Evolutionary conservation across 306 rosid species (phyloP).

Genomic region (Erythrophleum fordii): DNA sequence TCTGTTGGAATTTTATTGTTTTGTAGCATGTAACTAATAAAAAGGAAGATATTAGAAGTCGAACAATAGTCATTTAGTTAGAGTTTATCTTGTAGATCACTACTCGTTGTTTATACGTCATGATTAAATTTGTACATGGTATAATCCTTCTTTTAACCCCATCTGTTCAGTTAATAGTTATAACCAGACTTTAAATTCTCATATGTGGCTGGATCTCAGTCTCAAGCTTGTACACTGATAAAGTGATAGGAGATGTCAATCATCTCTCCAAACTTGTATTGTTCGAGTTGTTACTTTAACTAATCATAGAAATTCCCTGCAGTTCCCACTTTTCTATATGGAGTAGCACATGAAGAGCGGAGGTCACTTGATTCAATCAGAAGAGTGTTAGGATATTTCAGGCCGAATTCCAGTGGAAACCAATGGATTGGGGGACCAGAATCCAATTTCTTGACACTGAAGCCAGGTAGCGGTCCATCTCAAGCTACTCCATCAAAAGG

Average conservation of each 20-base stretch:
- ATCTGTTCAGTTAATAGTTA: constrained; percentile 4
- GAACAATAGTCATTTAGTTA: neutral
- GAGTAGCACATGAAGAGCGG: constrained; percentile 75
- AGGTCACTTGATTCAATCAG: constrained; percentile 72
- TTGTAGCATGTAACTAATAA: too few relatives aligned
- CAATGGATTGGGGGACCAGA: constrained; percentile 71
- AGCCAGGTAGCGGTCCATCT: constrained; percentile 74
- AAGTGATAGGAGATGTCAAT: constrained; percentile 7
- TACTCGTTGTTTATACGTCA: neutral
- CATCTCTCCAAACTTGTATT: constrained; percentile 12
- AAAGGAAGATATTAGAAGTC: neutral
- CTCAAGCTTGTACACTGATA: neutral
- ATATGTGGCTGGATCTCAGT: constrained; percentile 1
- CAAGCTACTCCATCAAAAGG: constrained; percentile 61
- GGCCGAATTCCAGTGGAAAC: constrained; percentile 65
- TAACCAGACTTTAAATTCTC: neutral
- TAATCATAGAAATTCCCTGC: constrained; percentile 42
- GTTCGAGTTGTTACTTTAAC: constrained; percentile 21
- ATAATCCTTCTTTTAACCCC: neutral
- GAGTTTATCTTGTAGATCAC: neutral
- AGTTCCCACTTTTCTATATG: constrained; percentile 73
- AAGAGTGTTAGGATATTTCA: constrained; percentile 84
- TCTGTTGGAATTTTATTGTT: neutral
- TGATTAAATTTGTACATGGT: neutral
- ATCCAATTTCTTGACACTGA: constrained; percentile 52